A percentile compares a stretch with the other conserved stretches of the same genome.
Conservation (phyloP, 768 basidiomycete species). For the Termitomyces sp. region DNA sequence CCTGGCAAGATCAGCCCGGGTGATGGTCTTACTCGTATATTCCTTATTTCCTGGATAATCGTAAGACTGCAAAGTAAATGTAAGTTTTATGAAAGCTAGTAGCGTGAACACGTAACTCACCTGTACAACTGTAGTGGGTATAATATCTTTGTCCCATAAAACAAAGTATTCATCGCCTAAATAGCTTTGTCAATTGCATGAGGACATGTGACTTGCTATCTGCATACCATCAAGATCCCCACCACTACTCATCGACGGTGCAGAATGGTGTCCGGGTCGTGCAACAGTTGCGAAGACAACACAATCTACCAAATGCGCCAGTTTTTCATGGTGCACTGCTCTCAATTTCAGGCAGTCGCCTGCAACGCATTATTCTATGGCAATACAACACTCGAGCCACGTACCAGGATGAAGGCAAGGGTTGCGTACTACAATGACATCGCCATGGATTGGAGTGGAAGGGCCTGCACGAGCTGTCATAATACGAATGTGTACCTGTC, state of each 20-base stretch:
- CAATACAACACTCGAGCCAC: not conserved
- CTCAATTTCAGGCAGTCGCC: slow-evolving; percentile 63
- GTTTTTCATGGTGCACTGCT: slow-evolving; percentile 42
- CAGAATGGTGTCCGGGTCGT: slow-evolving; percentile 49
- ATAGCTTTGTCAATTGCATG: not conserved
- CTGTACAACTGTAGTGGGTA: slow-evolving; percentile 49
- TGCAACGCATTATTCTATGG: slow-evolving; percentile 9
- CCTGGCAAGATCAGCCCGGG: slow-evolving; percentile 51
- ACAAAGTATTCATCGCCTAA: slow-evolving; percentile 63
- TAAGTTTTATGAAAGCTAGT: not conserved
- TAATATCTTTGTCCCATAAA: slow-evolving; percentile 62
- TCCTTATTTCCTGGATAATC: slow-evolving; percentile 64
- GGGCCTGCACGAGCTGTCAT: slow-evolving; percentile 44
- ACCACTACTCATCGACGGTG: slow-evolving; percentile 67
- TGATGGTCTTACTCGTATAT: slow-evolving; percentile 37
- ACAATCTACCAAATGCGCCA: slow-evolving; percentile 59
- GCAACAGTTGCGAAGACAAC: slow-evolving; percentile 61
- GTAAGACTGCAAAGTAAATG: slow-evolving; percentile 39
- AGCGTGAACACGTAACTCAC: slow-evolving; percentile 22
- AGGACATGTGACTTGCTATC: not conserved
- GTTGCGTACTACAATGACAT: slow-evolving; percentile 62
- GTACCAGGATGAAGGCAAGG: slow-evolving; percentile 64
- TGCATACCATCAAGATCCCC: slow-evolving; percentile 52
- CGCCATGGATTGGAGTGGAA: slow-evolving; percentile 50
- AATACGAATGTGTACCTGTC: slow-evolving; percentile 58